Percentiles rank a stretch among this genome's conserved stretches.
Conservation (phyloP, 2,329 filamentous ascomycete genomes). For the Pyrenophora tritici-repentis region DNA sequence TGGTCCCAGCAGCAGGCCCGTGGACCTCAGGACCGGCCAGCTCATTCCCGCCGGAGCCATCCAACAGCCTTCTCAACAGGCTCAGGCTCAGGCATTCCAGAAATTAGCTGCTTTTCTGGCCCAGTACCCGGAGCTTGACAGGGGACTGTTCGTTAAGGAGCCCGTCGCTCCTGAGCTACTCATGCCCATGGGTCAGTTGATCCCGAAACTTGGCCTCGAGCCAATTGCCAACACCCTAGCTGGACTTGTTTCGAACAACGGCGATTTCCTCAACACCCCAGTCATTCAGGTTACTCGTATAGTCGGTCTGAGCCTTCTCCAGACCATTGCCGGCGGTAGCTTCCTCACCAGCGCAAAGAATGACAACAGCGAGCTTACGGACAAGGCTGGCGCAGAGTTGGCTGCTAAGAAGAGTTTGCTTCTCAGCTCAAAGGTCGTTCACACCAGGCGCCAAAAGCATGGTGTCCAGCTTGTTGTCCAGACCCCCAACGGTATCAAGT, state of each 20-base stretch:
- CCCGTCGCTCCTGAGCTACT: conserved; percentile 55
- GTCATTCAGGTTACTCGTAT: conserved; percentile 40
- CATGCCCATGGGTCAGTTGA: conserved; percentile 55
- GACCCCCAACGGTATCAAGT: conserved; percentile 24
- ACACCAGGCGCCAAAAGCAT: not conserved
- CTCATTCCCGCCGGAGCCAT: not conserved
- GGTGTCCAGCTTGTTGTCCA: conserved; percentile 10
- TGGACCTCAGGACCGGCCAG: conserved; percentile 41
- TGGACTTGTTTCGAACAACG: not conserved
- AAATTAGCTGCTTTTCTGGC: conserved; percentile 34
- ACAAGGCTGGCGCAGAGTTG: conserved; percentile 15
- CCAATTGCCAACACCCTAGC: conserved; percentile 28
- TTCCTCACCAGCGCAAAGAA: conserved; percentile 6
- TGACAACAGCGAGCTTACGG: conserved; percentile 11
- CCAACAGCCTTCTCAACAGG: conserved; percentile 4
- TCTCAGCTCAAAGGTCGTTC: conserved; percentile 11
- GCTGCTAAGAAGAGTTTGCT: conserved; percentile 7
- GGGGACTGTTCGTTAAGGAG: conserved; percentile 52
- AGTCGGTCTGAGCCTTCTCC: conserved; percentile 3
- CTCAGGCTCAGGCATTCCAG: conserved; percentile 16
- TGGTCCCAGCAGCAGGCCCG: not conserved
- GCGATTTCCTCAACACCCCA: conserved; percentile 51
- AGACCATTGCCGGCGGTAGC: not conserved
- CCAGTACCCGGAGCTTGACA: conserved; percentile 21
- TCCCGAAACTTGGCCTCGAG: conserved; percentile 54